Evolutionary conservation across 73 alveolate genomes (phyloP), one percentile per base, ranked within the genome.

Genomic region (Paramecium sonneborni): DNA sequence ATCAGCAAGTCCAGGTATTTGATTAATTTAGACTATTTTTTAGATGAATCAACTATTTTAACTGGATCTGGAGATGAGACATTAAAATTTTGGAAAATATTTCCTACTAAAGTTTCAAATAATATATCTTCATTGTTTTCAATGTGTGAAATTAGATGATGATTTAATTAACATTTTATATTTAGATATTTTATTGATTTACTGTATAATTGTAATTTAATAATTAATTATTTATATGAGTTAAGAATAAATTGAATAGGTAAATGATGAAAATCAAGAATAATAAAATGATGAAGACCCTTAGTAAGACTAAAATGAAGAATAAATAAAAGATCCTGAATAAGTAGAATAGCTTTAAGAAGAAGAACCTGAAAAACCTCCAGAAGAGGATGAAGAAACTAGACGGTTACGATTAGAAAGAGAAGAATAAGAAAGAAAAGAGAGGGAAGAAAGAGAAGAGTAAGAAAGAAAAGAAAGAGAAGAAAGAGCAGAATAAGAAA

Each of bases 31-130:
- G n/a, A 14, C 14, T 43, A 30, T 79, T 37, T 20, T 79, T 18
- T 43, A 79, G 90, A 79, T 79, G 90, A 79, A 44, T 43, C 90
- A 20, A 88, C 94, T 5, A 92, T 96, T 12, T 98, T 94, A 11
- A 98, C 99, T 6, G 99, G 99, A 3, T 99, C 99, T 0, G 99
- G 99, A 9, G 99, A 99, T 95, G 99, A 99, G 93, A 99, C 99
- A 28, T 86, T 99, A 9, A 96, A 99, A 93, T 99, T 99, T 89
- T 99, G 99, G 99, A 97, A 99, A 70, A 99, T 98, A 85, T 99
- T 99, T 93, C 90, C 90, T 23, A 21, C 55, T 46, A 20, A 30
- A n/a, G 32, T 24, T 39, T 21, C 44, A n/a, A 79, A 79, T 24
- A 30, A 26, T 43, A 41, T 24, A 14, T 79, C 90, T 6, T 38